These are phyloP conservation scores for Geopyxis carbonaria DNA, from an alignment of 495 filamentous ascomycete species.

Conservation along the genomic window DNA sequence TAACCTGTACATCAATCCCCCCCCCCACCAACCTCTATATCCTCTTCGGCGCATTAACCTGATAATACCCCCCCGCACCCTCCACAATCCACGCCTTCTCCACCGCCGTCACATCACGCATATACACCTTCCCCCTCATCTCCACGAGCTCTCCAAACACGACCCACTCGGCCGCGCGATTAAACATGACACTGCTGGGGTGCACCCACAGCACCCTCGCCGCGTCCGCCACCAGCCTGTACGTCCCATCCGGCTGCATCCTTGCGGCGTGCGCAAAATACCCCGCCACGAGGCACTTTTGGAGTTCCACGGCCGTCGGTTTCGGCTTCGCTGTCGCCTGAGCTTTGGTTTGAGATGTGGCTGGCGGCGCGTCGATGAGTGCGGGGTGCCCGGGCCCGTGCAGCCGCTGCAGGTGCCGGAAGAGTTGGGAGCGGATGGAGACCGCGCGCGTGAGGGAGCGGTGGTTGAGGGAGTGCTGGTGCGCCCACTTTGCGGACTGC, in stretches of 20 bases:
- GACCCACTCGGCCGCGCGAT: slow-evolving; percentile 94
- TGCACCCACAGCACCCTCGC: slow-evolving; percentile 53
- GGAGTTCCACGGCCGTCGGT: slow-evolving; percentile 56
- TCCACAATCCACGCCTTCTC: slow-evolving; percentile 82
- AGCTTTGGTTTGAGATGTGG: slow-evolving; percentile 16
- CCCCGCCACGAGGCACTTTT: slow-evolving; percentile 72
- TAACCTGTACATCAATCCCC: too few species aligned
- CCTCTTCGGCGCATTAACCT: slow-evolving; percentile 2
- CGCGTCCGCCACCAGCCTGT: slow-evolving; percentile 52
- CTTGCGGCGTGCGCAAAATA: slow-evolving; percentile 91
- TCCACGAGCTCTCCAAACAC: slow-evolving; percentile 93
- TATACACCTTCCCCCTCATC: slow-evolving; percentile 75
- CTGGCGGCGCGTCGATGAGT: slow-evolving; percentile 7
- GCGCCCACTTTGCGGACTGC: slow-evolving; percentile 74
- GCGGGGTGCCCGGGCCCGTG: too few species aligned
- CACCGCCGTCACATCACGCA: slow-evolving; percentile 73
- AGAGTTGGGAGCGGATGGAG: slow-evolving; percentile 71
- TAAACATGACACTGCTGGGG: slow-evolving; percentile 90
- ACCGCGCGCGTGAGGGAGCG: slow-evolving; percentile 67
- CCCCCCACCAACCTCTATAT: too few species aligned
- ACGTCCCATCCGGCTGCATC: slow-evolving; percentile 90
- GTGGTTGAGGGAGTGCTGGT: slow-evolving; percentile 72
- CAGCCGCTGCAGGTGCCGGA: slow-evolving; percentile 73
- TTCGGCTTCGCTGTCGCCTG: slow-evolving; percentile 25
- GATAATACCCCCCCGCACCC: slow-evolving; percentile 72